phyloP scores from a whole-genome alignment of 2,329 filamentous ascomycete species.

The Colletotrichum destructivum region DNA sequence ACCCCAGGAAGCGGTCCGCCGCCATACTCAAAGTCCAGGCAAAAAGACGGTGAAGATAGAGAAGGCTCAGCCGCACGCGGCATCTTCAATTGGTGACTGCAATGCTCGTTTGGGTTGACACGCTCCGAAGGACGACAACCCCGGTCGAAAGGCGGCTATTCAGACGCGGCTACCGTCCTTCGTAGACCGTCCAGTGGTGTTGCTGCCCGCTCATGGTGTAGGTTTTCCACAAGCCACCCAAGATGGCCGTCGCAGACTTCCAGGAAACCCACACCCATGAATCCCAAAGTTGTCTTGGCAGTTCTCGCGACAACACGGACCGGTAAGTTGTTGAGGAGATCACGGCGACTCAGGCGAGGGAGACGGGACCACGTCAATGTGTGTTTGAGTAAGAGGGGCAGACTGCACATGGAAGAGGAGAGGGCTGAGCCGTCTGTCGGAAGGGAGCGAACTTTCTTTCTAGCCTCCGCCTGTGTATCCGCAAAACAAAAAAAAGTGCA shows the following conservation, averaged over 20 bases:
- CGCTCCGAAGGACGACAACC: neutral
- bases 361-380: constrained; percentile 18
- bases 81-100: neutral
- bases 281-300: constrained; percentile 8
- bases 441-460: constrained; percentile 33
- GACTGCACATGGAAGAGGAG: neutral
- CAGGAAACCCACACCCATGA: constrained; percentile 3
- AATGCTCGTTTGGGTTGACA: neutral
- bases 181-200: constrained; percentile 8
- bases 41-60: constrained; percentile 38
- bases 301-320: neutral
- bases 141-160: constrained; percentile 30
- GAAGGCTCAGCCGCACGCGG: no score
- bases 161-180: constrained; percentile 17
- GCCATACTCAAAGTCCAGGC: constrained; percentile 22
- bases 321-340: neutral
- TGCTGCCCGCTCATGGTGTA: constrained; percentile 4
- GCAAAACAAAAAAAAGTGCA: no score
- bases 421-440: constrained; percentile 18
- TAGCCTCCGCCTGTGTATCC: constrained; percentile 10
- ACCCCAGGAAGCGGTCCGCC: constrained; percentile 3
- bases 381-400: constrained; percentile 33
- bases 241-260: neutral
- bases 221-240: constrained; percentile 20
- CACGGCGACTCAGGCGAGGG: neutral